Evolutionary conservation across 495 filamentous ascomycete species (phyloP).

Genomic region (Lasiosphaeriaceae sp.): DNA sequence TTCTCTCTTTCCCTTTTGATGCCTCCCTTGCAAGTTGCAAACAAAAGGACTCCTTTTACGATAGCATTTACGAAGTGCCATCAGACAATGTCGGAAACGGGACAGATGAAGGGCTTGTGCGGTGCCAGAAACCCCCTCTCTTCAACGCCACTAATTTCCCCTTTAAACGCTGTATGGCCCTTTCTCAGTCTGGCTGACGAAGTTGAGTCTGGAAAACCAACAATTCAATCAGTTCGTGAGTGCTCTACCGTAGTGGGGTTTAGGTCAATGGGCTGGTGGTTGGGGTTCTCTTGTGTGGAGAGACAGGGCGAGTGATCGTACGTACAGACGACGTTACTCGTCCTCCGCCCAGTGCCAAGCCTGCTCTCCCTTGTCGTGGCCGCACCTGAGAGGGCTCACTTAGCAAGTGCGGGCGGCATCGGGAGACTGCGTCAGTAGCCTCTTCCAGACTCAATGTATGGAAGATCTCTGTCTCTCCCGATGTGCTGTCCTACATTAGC

Average conservation of each 20-base stretch:
- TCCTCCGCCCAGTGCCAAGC: conserved; percentile 4
- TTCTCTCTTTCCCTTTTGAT: not conserved
- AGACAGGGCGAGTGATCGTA: not conserved
- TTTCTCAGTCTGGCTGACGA: too few relatives aligned
- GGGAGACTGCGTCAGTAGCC: conserved; percentile 16
- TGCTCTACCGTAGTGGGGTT: not conserved
- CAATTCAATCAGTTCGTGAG: not conserved
- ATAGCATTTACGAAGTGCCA: too few relatives aligned
- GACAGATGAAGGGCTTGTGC: too few relatives aligned
- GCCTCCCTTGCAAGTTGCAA: not conserved
- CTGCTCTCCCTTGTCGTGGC: conserved; percentile 3
- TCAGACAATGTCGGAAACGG: too few relatives aligned
- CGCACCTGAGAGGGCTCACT: conserved; percentile 1
- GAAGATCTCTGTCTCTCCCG: conserved; percentile 22
- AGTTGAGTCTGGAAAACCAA: too few relatives aligned
- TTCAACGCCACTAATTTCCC: too few relatives aligned
- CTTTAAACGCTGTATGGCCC: not conserved
- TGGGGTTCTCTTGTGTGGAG: not conserved
- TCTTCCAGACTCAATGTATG: conserved; percentile 6
- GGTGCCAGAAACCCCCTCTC: too few relatives aligned
- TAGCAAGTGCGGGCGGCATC: conserved; percentile 19
- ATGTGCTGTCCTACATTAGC: conserved; percentile 22
- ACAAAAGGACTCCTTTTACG: too few relatives aligned
- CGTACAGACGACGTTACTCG: not conserved
- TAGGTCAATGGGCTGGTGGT: not conserved